A percentile compares a stretch with the other conserved stretches of the same genome.
These are phyloP conservation scores for Rubroshorea leprosula DNA, from an alignment of 345 rosid species.

Conservation along the genomic window DNA sequence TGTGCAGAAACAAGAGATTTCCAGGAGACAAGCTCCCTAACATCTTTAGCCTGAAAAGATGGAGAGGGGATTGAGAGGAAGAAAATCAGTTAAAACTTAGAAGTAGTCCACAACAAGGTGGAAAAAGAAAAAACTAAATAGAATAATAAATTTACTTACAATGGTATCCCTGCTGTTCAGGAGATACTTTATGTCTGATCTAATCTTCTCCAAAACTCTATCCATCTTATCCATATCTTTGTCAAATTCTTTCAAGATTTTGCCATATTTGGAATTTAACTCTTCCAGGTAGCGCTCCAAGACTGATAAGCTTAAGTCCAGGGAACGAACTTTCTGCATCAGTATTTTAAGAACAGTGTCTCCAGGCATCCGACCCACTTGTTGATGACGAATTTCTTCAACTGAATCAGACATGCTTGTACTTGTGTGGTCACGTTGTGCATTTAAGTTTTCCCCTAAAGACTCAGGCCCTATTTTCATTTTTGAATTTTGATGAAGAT, in stretches of 20 bases:
- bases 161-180: constrained; percentile 41
- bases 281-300: constrained; percentile 88
- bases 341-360: constrained; percentile 84
- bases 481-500: constrained; percentile 21
- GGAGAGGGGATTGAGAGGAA: constrained; percentile 5
- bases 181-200: constrained; percentile 45
- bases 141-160: constrained; percentile 26
- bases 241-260: constrained; percentile 69
- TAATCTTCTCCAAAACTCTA: constrained; percentile 37
- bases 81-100: neutral
- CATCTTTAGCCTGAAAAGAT: constrained; percentile 52
- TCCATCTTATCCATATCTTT: constrained; percentile 53
- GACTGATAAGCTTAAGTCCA: constrained; percentile 76
- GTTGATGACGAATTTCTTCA: constrained; percentile 71
- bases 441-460: constrained; percentile 25
- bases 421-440: constrained; percentile 32
- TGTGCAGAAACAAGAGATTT: constrained; percentile 42
- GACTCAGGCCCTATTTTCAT: constrained; percentile 32
- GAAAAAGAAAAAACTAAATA: constrained; percentile 10
- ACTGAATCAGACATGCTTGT: constrained; percentile 36
- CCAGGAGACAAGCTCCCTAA: constrained; percentile 67
- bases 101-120: no score
- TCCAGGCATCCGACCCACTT: constrained; percentile 83
- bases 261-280: constrained; percentile 60
- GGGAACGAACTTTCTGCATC: constrained; percentile 86